phyloP scores from a whole-genome alignment of 75 land plant species.

The Pseudotsuga menziesii region DNA sequence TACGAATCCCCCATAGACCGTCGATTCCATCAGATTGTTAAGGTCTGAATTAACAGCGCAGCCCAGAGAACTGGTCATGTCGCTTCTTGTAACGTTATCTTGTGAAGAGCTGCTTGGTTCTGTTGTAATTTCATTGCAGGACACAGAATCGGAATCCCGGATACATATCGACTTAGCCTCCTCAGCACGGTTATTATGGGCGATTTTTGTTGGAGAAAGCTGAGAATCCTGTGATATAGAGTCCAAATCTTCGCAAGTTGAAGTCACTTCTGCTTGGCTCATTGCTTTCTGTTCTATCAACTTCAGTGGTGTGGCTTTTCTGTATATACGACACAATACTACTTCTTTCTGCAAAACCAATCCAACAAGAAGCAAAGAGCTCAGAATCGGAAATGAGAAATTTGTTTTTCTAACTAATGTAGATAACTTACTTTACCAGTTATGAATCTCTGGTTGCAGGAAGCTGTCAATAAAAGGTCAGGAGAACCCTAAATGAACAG shows the following conservation, averaged over 20 bases:
- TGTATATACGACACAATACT: constrained; percentile 59
- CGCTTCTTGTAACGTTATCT: neutral
- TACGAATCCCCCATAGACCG: constrained; percentile 5
- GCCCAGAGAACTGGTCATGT: neutral
- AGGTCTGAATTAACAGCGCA: neutral
- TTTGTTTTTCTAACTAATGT: neutral
- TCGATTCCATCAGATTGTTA: constrained; percentile 2
- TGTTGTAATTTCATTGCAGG: too few relatives aligned
- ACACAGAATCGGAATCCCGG: too few relatives aligned
- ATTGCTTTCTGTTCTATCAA: constrained; percentile 42
- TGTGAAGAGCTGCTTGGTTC: neutral
- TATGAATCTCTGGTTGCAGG: too few relatives aligned
- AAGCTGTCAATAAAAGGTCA: too few relatives aligned
- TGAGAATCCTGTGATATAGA: neutral
- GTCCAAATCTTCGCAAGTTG: neutral
- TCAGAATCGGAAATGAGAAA: neutral
- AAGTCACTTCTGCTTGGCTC: neutral
- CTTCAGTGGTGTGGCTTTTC: constrained; percentile 62
- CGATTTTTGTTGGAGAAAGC: neutral
- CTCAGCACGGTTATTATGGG: neutral
- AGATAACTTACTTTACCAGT: neutral
- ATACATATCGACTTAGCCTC: too few relatives aligned
- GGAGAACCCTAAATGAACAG: too few relatives aligned
- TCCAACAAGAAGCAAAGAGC: neutral
- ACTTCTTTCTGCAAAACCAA: constrained; percentile 40